Evolutionary conservation across 225 moss, liverwort and hornwort species (phyloP).

Genomic region (Straminergon stramineum): DNA sequence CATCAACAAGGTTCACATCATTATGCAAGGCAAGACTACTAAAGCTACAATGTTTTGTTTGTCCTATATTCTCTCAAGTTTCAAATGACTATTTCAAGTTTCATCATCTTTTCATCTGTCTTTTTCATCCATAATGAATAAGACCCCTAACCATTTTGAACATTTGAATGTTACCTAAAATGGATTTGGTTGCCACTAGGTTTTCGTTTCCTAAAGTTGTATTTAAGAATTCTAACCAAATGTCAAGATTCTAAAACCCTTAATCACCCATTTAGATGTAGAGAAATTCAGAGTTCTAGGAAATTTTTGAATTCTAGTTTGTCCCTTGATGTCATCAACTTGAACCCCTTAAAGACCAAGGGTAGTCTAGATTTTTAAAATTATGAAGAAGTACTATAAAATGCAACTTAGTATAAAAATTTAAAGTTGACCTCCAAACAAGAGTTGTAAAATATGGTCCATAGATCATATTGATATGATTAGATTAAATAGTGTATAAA

Average conservation of each 20-base stretch:
- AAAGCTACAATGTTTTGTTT: background rate
- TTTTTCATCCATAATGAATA: background rate
- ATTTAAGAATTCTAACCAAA: background rate
- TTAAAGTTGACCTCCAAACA: background rate
- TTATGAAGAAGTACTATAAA: background rate
- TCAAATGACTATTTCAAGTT: background rate
- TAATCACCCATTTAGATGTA: background rate
- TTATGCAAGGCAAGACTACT: background rate
- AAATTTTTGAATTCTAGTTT: background rate
- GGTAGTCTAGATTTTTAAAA: background rate
- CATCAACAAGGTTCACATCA: background rate
- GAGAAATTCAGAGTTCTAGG: accelerated
- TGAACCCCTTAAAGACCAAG: accelerated
- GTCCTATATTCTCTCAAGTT: background rate
- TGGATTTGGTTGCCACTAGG: background rate
- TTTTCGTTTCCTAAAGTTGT: background rate
- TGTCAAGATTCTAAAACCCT: background rate
- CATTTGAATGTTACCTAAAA: background rate
- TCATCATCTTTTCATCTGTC: background rate
- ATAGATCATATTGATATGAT: background rate
- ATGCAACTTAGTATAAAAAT: background rate
- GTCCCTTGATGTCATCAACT: background rate
- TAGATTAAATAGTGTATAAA: background rate
- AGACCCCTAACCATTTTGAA: background rate
- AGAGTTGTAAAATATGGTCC: background rate